Evolutionary conservation across 2,329 filamentous ascomycete genomes (phyloP), one percentile per base, ranked within the genome.

Genomic region (Xylariaceae sp.): DNA sequence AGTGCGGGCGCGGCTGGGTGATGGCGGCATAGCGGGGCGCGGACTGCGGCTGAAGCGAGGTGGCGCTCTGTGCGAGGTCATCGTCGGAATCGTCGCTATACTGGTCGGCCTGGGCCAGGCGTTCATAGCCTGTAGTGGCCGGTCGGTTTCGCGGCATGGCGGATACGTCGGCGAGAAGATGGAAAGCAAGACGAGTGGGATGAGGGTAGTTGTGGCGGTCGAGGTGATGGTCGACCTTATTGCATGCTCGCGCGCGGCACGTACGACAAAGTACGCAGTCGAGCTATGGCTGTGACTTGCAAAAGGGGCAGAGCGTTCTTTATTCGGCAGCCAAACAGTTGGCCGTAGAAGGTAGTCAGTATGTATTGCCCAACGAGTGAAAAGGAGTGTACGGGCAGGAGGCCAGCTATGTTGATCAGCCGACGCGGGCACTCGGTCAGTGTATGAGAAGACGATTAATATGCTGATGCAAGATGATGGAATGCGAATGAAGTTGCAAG

Each of bases 81-180:
- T 80, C 74, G 43, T 85, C 80, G 34, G 80, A 83, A 37, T 82
- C 77, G 52, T 83, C 80, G 57, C 78, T 80, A 50, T 81, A 70
- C 47, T 81, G 77, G 53, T 89, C 84, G 47, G 83, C 84, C 61
- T 92, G 85, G 43, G 84, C 80, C 38, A 92, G 78, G 53, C 83
- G 83, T 60, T 87, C 84, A 63, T 92, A 92, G 59, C 85, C 85
- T 44, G 85, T 89, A 27, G 81, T 84, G 38, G 81, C 71, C 41
- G 81, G 83, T 37, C 80, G 73, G 42, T 66, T 67, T 56, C 75
- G 77, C 50, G 80, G 71, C 81, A 85, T 85, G 43, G 52, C 65
- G n/a, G n/a, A n/a, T n/a, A n/a, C n/a, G n/a, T n/a, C n/a, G 47
- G 38, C 37, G 35, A 5, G 33, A 29, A 19, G 19, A 13, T 18